Conservation (phyloP, 1,284 basidiomycete genomes). For the Puccinia coronata region DNA sequence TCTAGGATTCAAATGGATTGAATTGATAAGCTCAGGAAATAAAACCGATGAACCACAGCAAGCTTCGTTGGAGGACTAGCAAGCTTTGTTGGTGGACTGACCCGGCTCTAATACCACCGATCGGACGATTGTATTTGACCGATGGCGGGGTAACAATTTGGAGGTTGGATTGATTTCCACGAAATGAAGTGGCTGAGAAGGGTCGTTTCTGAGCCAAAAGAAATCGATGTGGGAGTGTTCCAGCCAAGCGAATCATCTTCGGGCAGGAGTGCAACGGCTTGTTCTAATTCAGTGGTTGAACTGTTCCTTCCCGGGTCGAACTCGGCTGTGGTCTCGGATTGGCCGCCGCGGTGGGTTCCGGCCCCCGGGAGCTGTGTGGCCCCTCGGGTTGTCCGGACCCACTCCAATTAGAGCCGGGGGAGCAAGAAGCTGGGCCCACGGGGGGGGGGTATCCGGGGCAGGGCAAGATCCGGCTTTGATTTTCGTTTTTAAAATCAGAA, state of each 20-base stretch:
- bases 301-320: too few species aligned
- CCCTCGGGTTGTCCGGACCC: background rate
- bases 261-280: background rate
- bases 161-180: background rate
- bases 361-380: background rate
- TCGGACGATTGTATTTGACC: constrained; percentile 36
- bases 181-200: constrained; percentile 3
- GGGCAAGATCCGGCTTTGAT: too few species aligned
- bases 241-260: constrained; percentile 1
- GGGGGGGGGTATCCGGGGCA: too few species aligned
- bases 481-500: too few species aligned
- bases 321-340: too few species aligned
- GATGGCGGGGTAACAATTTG: constrained; percentile 30
- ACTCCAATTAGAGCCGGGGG: too few species aligned
- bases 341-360: background rate
- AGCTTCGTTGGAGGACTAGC: background rate
- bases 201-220: background rate
- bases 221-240: background rate
- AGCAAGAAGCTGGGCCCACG: too few species aligned
- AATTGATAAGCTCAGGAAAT: background rate
- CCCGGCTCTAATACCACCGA: constrained; percentile 41
- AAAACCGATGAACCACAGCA: too few species aligned
- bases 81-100: background rate
- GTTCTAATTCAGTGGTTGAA: too few species aligned
- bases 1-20: background rate